Percentiles rank a stretch among this genome's conserved stretches.
These are phyloP conservation scores for Skeletonema menzelii DNA, from an alignment of 108 stramenopile genomes.

Conservation along the genomic window DNA sequence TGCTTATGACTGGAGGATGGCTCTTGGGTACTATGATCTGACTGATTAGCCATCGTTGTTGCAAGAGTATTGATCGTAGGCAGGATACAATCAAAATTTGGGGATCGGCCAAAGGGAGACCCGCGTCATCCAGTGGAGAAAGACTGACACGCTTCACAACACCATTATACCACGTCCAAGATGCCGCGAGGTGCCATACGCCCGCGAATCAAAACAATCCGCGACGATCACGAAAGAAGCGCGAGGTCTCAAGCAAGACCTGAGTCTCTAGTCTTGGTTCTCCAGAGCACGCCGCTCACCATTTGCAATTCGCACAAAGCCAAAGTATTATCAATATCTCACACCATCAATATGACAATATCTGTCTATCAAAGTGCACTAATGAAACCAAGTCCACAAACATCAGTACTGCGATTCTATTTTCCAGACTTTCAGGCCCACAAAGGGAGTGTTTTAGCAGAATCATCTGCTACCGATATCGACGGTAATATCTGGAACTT, in stretches of 20 bases:
- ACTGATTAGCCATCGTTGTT: neutral
- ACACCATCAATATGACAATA: neutral
- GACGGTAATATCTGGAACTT: neutral
- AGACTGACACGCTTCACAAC: neutral
- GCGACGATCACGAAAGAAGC: neutral
- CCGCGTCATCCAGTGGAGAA: too few species aligned
- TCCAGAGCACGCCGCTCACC: too few species aligned
- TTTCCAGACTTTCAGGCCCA: neutral
- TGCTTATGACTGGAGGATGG: constrained; percentile 69
- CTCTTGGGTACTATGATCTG: constrained; percentile 20
- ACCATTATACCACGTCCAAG: neutral
- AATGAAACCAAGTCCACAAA: neutral
- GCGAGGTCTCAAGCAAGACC: neutral
- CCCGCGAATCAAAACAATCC: neutral
- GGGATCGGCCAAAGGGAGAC: too few species aligned
- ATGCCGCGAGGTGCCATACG: neutral
- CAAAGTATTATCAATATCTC: neutral
- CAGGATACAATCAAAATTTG: too few species aligned
- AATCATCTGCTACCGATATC: neutral
- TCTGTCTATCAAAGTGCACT: neutral
- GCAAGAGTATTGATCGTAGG: neutral
- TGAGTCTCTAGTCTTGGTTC: neutral
- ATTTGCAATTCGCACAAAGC: neutral
- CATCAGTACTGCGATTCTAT: neutral
- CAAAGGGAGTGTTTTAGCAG: neutral